These are phyloP conservation scores for Sambucus nigra DNA, from an alignment of 129 eudicot genomes.

Conservation along the genomic window DNA sequence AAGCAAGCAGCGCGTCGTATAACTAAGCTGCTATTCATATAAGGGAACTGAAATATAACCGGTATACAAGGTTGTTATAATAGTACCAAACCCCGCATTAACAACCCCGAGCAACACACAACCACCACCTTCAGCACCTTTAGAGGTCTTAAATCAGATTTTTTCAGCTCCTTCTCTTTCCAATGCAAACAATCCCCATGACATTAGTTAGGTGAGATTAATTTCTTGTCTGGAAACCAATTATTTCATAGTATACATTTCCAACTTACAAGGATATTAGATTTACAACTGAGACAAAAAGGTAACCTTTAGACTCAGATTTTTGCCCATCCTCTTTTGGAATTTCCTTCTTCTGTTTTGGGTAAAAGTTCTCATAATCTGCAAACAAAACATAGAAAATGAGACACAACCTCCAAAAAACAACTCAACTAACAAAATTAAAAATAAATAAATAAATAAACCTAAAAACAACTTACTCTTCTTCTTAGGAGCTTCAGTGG, in stretches of 20 bases:
- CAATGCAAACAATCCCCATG: too few relatives aligned
- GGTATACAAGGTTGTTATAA: too few relatives aligned
- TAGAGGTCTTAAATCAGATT: too few relatives aligned
- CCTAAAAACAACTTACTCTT: slow-evolving; percentile 44
- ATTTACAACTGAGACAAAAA: background rate
- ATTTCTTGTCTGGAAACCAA: too few relatives aligned
- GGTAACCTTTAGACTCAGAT: slow-evolving; percentile 70
- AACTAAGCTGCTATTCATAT: too few relatives aligned
- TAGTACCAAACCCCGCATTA: too few relatives aligned
- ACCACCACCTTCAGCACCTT: too few relatives aligned
- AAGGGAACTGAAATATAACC: too few relatives aligned
- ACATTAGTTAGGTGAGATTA: background rate
- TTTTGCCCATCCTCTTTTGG: slow-evolving; percentile 71
- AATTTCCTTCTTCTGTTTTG: slow-evolving; percentile 75
- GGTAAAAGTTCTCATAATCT: slow-evolving; percentile 84
- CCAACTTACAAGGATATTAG: background rate
- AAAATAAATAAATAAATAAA: background rate
- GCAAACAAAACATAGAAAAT: slow-evolving; percentile 11
- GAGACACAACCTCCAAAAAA: background rate
- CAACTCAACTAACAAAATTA: background rate
- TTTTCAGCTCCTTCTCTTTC: too few relatives aligned
- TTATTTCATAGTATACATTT: too few relatives aligned
- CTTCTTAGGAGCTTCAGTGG: slow-evolving; percentile 73
- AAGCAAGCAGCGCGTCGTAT: too few relatives aligned
- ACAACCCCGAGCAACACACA: too few relatives aligned